phyloP scores from a whole-genome alignment of 768 basidiomycete genomes.

The Mycena albidolilacea region DNA sequence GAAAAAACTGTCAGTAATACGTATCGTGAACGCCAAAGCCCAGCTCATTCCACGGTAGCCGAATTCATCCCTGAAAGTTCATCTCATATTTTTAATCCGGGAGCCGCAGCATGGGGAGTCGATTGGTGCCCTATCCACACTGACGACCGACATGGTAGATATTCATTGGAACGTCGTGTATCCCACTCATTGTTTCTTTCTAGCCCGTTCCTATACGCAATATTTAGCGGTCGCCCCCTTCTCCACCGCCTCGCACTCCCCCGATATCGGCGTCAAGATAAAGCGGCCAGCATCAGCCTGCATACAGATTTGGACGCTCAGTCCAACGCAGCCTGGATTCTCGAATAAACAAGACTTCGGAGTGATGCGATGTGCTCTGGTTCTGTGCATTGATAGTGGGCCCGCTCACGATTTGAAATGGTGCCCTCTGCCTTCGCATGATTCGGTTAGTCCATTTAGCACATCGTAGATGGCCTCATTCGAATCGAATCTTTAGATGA shows the following conservation, averaged over 20 bases:
- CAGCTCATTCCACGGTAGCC: constrained; percentile 56
- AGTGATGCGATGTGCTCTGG: constrained; percentile 83
- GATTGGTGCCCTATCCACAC: constrained; percentile 93
- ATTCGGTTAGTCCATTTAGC: constrained; percentile 52
- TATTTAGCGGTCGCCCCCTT: constrained; percentile 90
- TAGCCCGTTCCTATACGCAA: constrained; percentile 73
- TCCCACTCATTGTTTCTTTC: constrained; percentile 8
- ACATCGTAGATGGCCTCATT: not conserved
- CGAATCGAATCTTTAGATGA: constrained; percentile 19
- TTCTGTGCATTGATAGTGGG: constrained; percentile 87
- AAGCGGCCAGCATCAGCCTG: constrained; percentile 71
- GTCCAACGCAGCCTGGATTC: constrained; percentile 39
- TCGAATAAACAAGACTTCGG: constrained; percentile 52
- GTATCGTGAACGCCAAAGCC: not conserved
- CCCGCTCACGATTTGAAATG: constrained; percentile 88
- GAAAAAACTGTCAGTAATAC: constrained; percentile 64
- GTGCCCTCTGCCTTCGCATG: constrained; percentile 92
- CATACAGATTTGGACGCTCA: constrained; percentile 89
- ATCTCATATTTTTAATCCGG: constrained; percentile 86
- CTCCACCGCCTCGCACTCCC: constrained; percentile 74
- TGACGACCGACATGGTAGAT: constrained; percentile 68
- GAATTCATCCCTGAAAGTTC: constrained; percentile 70
- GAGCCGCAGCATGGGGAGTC: constrained; percentile 91
- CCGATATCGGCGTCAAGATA: constrained; percentile 74
- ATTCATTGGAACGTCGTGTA: not conserved